Evolutionary conservation across 2,329 filamentous ascomycete species (phyloP).

Genomic region (Diaporthe eres): DNA sequence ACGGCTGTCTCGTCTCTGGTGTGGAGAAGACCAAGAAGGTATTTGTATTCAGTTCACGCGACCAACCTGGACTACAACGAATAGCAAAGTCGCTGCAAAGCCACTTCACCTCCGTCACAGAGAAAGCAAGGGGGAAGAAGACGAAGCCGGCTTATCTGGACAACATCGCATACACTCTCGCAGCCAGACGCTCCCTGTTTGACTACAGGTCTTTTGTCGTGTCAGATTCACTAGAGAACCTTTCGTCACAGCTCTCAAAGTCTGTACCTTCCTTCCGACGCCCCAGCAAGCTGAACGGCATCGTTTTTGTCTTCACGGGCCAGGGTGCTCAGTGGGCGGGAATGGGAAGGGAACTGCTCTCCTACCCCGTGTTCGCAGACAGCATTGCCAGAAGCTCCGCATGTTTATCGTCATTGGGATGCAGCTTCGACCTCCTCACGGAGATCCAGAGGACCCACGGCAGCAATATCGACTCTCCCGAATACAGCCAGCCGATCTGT

Average conservation of each 20-base stretch:
- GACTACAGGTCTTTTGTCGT: conserved; percentile 7
- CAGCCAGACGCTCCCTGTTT: not conserved
- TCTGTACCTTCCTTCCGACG: not conserved
- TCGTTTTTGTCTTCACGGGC: conserved; percentile 40
- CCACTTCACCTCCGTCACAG: not conserved
- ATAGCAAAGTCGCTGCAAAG: not conserved
- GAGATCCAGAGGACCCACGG: not conserved
- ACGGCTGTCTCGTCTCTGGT: not conserved
- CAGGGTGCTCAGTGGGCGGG: conserved; percentile 44
- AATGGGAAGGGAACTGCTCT: conserved; percentile 44
- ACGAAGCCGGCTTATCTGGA: not conserved
- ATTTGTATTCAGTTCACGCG: not conserved
- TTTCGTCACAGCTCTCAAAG: not conserved
- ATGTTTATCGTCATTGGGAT: not conserved
- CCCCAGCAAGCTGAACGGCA: not conserved
- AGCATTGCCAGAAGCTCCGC: not conserved
- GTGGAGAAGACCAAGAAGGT: not conserved
- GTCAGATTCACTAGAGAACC: not conserved
- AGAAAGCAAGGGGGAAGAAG: not conserved
- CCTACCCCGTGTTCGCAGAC: not conserved
- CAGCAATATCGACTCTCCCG: conserved; percentile 39
- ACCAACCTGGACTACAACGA: not conserved
- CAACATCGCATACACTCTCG: conserved; percentile 12
- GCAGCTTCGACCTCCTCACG: not conserved
- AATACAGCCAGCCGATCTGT: conserved; percentile 43